A percentile compares a stretch with the other conserved stretches of the same genome.
These are phyloP conservation scores for Xylaria sp. DNA, from an alignment of 2,329 filamentous ascomycete species.

Conservation along the genomic window DNA sequence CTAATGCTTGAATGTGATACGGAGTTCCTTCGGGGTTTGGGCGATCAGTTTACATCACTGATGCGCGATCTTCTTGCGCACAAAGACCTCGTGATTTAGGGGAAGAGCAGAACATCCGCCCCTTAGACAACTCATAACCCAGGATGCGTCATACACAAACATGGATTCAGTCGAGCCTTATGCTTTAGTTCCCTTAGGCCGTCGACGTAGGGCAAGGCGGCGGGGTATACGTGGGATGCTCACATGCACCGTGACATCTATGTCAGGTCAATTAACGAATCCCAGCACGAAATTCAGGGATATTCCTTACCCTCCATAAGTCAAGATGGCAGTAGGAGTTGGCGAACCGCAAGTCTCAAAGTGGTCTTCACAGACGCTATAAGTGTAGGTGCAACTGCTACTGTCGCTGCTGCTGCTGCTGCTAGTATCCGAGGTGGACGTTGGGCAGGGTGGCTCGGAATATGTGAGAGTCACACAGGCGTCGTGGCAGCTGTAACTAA, in stretches of 20 bases:
- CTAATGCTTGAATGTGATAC: background rate
- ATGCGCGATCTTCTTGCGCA: background rate
- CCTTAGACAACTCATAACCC: background rate
- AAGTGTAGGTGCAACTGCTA: constrained; percentile 36
- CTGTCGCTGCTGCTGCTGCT: background rate
- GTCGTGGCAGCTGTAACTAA: constrained; percentile 29
- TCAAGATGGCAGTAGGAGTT: constrained; percentile 37
- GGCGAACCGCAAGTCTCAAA: constrained; percentile 42
- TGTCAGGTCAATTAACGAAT: background rate
- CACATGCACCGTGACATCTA: constrained; percentile 33
- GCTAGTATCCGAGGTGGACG: constrained; percentile 13
- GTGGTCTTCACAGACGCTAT: constrained; percentile 41
- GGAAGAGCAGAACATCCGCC: background rate
- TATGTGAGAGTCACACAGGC: constrained; percentile 30
- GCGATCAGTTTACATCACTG: background rate
- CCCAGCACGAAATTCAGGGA: too few species aligned
- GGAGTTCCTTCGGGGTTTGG: background rate
- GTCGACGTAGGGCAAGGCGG: constrained; percentile 33
- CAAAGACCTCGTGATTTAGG: background rate
- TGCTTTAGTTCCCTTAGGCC: background rate
- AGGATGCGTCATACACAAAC: background rate
- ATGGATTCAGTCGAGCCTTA: background rate
- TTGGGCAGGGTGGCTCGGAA: constrained; percentile 32
- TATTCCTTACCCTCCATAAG: constrained; percentile 35
- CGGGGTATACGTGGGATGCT: constrained; percentile 27